Evolutionary conservation across 352 stramenopile genomes (phyloP).

Genomic region (Phytophthora fragariae): DNA sequence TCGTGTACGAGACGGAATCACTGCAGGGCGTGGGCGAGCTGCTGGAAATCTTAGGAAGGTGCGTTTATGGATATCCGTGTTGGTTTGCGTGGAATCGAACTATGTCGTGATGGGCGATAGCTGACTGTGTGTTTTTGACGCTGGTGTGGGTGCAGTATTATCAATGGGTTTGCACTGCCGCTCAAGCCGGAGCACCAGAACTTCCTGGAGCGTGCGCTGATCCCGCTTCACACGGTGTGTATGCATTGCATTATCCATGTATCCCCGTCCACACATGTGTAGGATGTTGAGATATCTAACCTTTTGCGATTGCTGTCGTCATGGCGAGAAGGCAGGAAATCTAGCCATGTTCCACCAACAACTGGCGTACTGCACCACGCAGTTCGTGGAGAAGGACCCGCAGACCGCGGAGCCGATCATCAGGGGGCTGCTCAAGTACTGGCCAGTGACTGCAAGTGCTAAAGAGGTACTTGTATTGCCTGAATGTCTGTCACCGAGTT

Average conservation of each 20-base stretch:
- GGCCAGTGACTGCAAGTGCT: conserved; percentile 92
- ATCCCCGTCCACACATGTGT: conserved; percentile 8
- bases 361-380: conserved; percentile 99
- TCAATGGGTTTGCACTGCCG: conserved; percentile 99
- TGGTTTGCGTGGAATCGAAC: background rate
- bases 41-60: conserved; percentile 97
- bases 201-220: conserved; percentile 94
- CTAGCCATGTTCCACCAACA: conserved; percentile 98
- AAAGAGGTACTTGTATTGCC: conserved; percentile 72
- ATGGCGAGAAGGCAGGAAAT: conserved; percentile 64
- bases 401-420: conserved; percentile 96
- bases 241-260: conserved; percentile 54
- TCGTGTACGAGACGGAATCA: conserved; percentile 98
- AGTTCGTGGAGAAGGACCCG: conserved; percentile 99
- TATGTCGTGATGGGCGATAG: conserved; percentile 9
- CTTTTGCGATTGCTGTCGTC: background rate
- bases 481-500: conserved; percentile 13
- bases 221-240: conserved; percentile 97
- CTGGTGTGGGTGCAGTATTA: conserved; percentile 87
- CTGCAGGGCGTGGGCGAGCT: conserved; percentile 97
- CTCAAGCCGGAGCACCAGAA: conserved; percentile 98
- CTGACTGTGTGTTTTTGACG: conserved; percentile 2
- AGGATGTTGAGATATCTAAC: conserved; percentile 9
- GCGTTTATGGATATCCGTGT: background rate
- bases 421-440: conserved; percentile 94